Conservation (phyloP, 106 monocot species). For the Dendrobium catenatum region DNA sequence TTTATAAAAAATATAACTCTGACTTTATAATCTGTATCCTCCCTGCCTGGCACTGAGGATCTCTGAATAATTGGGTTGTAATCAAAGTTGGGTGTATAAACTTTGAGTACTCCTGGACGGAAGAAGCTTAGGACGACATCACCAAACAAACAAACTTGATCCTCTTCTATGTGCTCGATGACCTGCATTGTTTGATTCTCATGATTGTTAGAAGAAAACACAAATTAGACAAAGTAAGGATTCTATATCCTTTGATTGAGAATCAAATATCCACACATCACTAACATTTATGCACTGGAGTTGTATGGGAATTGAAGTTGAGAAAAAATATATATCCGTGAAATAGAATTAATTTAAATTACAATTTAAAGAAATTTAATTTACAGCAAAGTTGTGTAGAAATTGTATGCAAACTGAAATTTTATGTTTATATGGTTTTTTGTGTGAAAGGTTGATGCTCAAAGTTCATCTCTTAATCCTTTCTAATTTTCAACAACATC, state of each 20-base stretch:
- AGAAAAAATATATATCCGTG: too few relatives aligned
- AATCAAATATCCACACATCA: conserved; percentile 3
- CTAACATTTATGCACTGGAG: background rate
- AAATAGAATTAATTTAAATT: too few relatives aligned
- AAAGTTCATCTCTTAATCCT: too few relatives aligned
- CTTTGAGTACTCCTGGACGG: conserved; percentile 56
- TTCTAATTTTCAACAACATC: too few relatives aligned
- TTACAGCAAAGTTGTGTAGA: too few relatives aligned
- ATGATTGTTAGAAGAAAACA: background rate
- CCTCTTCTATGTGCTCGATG: conserved; percentile 96
- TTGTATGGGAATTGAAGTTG: too few relatives aligned
- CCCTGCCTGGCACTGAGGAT: conserved; percentile 34
- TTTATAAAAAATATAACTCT: background rate
- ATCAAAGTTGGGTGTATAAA: conserved; percentile 95
- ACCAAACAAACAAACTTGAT: conserved; percentile 71
- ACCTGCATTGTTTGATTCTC: conserved; percentile 46
- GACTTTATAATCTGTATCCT: conserved; percentile 51
- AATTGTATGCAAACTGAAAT: too few relatives aligned
- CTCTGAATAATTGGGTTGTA: conserved; percentile 89
- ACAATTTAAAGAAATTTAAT: too few relatives aligned
- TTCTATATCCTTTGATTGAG: background rate
- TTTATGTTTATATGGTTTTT: too few relatives aligned
- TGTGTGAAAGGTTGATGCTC: too few relatives aligned
- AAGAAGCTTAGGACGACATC: conserved; percentile 63
- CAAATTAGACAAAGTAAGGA: background rate